Percentiles rank a stretch among this genome's conserved stretches.
Conservation (phyloP, 139 green algal species). For the Zygnema circumcarinatum region DNA sequence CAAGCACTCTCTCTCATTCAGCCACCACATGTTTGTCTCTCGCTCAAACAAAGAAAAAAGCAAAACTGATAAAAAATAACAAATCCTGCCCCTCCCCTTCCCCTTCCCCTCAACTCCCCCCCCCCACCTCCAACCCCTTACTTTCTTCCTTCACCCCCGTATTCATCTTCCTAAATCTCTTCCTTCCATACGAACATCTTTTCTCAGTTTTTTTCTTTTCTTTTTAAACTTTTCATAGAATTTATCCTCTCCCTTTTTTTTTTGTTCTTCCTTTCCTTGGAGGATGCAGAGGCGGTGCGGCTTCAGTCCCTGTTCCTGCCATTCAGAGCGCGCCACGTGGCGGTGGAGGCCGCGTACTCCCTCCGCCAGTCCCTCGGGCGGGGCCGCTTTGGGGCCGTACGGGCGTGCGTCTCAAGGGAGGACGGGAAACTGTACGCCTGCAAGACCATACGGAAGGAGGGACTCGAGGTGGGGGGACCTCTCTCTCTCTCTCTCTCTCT, state of each 20-base stretch:
- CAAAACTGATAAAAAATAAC: too few species aligned
- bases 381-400: not conserved
- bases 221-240: too few species aligned
- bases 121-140: too few species aligned
- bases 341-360: not conserved
- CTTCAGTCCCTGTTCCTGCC: not conserved
- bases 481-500: conserved; percentile 16
- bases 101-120: too few species aligned
- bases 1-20: too few species aligned
- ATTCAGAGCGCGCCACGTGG: not conserved
- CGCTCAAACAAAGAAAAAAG: too few species aligned
- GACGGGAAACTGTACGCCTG: not conserved
- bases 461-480: not conserved
- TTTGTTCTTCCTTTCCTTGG: not conserved
- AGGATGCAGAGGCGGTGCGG: not conserved
- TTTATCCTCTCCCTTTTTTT: not conserved
- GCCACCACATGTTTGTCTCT: too few species aligned
- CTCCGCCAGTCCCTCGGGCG: not conserved
- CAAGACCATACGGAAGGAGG: not conserved
- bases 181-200: too few species aligned
- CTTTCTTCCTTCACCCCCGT: too few species aligned
- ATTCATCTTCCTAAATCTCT: not conserved
- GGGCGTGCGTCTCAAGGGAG: not conserved
- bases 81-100: not conserved
- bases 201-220: too few species aligned